These are phyloP conservation scores for Pelargonium citronellum DNA, from an alignment of 441 rosid genomes.

Conservation along the genomic window DNA sequence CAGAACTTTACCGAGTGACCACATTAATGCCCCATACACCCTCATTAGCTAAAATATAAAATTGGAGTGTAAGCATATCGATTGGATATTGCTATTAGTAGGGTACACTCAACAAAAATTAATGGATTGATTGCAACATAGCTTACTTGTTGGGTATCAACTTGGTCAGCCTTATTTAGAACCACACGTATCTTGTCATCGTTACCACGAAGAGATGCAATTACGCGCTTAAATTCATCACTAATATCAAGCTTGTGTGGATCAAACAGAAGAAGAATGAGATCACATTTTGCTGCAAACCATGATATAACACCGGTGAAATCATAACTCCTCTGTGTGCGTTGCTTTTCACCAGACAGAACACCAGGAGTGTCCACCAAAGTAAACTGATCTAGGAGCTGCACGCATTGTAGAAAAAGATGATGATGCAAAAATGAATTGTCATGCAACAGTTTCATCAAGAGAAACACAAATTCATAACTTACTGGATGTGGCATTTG, in stretches of 20 bases:
- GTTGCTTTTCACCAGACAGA: conserved; percentile 86
- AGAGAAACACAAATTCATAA: neutral
- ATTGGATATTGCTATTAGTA: neutral
- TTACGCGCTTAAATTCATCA: conserved; percentile 95
- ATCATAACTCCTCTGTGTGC: conserved; percentile 76
- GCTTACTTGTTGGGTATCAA: conserved; percentile 82
- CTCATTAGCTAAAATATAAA: conserved; percentile 70
- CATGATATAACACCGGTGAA: conserved; percentile 90
- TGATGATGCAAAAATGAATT: neutral
- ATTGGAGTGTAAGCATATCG: neutral
- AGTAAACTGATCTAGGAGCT: conserved; percentile 85
- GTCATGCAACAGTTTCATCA: neutral
- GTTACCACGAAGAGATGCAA: conserved; percentile 82
- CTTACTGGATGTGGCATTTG: conserved; percentile 84
- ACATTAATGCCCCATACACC: conserved; percentile 95
- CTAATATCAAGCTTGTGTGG: conserved; percentile 93
- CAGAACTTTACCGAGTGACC: conserved; percentile 96
- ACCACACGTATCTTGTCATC: conserved; percentile 97
- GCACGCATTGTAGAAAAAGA: conserved; percentile 19
- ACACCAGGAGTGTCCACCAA: conserved; percentile 97
- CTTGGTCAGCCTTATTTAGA: conserved; percentile 90
- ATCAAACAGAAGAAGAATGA: conserved; percentile 86
- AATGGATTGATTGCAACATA: neutral
- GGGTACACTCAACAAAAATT: neutral
- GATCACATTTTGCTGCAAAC: conserved; percentile 96